phyloP scores from a whole-genome alignment of 2,329 filamentous ascomycete genomes.

The Mycosphaerella sp. region DNA sequence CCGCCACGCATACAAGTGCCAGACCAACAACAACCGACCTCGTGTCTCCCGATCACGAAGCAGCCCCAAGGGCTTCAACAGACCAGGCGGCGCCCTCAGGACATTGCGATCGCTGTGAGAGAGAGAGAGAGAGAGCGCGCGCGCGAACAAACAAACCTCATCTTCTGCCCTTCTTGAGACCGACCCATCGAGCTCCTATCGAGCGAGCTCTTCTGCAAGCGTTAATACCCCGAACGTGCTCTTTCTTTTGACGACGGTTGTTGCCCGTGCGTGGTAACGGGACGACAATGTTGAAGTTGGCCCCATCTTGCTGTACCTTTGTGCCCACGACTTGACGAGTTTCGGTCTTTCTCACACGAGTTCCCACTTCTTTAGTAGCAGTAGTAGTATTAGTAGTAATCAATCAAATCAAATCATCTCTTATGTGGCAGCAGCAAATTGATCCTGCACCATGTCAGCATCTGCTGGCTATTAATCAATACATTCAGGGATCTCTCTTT shows the following conservation, averaged over 20 bases:
- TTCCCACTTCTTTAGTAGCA: no score
- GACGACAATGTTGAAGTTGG: no score
- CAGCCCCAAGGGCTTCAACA: constrained; percentile 15
- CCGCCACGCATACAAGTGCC: constrained; percentile 72
- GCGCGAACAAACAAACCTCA: neutral
- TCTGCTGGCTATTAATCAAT: no score
- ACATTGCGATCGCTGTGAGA: neutral
- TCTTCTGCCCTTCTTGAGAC: neutral
- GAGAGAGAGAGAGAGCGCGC: neutral
- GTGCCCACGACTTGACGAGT: no score
- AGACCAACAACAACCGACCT: constrained; percentile 8
- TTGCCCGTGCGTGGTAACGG: no score
- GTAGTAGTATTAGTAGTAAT: neutral
- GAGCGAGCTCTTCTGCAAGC: neutral
- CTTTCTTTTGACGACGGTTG: no score
- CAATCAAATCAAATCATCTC: neutral
- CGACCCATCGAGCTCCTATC: neutral
- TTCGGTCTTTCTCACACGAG: no score
- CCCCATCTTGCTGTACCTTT: no score
- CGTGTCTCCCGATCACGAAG: constrained; percentile 4
- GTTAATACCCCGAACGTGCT: neutral
- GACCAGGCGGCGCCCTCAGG: neutral
- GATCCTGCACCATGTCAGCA: no score
- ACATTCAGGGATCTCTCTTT: no score
- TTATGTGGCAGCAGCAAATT: no score